A percentile compares a stretch with the other conserved stretches of the same genome.
Evolutionary conservation across 352 stramenopile genomes (phyloP).

Genomic region (Thalassiosira mediterranea): DNA sequence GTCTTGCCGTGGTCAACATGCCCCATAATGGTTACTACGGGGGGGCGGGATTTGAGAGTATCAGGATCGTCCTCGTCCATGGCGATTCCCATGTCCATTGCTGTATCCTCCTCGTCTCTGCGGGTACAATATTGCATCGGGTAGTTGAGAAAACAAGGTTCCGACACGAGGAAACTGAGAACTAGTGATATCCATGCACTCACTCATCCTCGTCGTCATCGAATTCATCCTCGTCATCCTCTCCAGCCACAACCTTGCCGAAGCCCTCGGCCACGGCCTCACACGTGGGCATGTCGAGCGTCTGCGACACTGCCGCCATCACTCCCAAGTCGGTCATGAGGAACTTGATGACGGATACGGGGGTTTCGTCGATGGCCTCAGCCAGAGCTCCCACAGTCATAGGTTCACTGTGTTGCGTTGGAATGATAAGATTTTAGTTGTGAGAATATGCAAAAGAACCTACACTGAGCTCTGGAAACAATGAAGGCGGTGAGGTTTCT

Average conservation of each 20-base stretch:
- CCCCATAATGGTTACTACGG: constrained; percentile 99
- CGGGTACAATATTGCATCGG: too few relatives aligned
- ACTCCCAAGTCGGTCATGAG: constrained; percentile 87
- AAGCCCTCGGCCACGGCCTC: constrained; percentile 83
- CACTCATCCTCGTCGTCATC: constrained; percentile 70
- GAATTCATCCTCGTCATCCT: constrained; percentile 57
- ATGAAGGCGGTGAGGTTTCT: too few relatives aligned
- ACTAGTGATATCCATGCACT: constrained; percentile 15
- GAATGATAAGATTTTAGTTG: constrained; percentile 14
- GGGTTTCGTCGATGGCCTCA: constrained; percentile 75
- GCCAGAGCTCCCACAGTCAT: constrained; percentile 74
- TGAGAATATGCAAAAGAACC: constrained; percentile 9
- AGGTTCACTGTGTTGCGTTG: constrained; percentile 53
- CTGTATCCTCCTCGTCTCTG: constrained; percentile 65
- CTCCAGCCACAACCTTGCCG: constrained; percentile 78
- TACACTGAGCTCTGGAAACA: too few relatives aligned
- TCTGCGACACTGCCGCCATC: constrained; percentile 85
- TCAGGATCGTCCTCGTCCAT: constrained; percentile 80
- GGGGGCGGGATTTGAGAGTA: constrained; percentile 84
- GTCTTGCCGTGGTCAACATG: constrained; percentile 99
- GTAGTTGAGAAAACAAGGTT: constrained; percentile 14
- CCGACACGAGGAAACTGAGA: too few relatives aligned
- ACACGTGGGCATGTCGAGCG: constrained; percentile 81
- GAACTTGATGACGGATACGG: constrained; percentile 84
- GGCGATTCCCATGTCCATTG: constrained; percentile 69